Evolutionary conservation across 306 rosid species (phyloP), one percentile per base, ranked within the genome.

Genomic region (Castanea sativa): DNA sequence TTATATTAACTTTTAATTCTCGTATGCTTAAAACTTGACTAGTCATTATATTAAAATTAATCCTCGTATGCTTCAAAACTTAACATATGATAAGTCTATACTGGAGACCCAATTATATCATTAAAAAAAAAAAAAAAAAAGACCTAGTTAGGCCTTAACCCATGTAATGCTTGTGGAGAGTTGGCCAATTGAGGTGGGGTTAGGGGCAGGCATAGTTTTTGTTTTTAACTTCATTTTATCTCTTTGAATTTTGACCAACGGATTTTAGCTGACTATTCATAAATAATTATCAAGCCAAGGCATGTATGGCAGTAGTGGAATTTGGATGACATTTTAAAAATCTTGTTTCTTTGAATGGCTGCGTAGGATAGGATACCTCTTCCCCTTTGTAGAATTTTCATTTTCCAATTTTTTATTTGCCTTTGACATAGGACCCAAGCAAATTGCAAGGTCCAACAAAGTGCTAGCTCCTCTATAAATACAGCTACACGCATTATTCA

Each of bases 391-490:
- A 41, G 45, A 41, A 41, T 3, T 55, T 59, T 65, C 19, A 1
- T 80, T 78, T 65, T 67, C 65, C 2, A 11, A 18, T 0, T 25
- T 29, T 20, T 38, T 14, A 58, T 13, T 23, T 57, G n/a, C 8
- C 71, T 14, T 61, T 60, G 74, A 51, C 81, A 76, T 78, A 2
- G 21, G 83, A 83, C 88, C 63, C 56, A 71, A 83, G 73, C 32
- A 68, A 25, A 68, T 35, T 20, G 32, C 16, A n/a, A 14, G 29
- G 45, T 82, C 88, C 90, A 82, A 49, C 16, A 3, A 13, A 76
- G 75, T 38, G n/a, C 45, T 8, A 2, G 45, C 78, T 29, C 52
- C 55, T 1, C 87, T 82, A 87, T 87, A 87, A 80, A 87, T 77
- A 59, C 63, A 73, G 74, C 79, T 49, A 0, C 23, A 73, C 71